Base-by-base conservation (phyloP, 371 early-diverging fungal genomes). In the Mortierella sp. region DNA sequence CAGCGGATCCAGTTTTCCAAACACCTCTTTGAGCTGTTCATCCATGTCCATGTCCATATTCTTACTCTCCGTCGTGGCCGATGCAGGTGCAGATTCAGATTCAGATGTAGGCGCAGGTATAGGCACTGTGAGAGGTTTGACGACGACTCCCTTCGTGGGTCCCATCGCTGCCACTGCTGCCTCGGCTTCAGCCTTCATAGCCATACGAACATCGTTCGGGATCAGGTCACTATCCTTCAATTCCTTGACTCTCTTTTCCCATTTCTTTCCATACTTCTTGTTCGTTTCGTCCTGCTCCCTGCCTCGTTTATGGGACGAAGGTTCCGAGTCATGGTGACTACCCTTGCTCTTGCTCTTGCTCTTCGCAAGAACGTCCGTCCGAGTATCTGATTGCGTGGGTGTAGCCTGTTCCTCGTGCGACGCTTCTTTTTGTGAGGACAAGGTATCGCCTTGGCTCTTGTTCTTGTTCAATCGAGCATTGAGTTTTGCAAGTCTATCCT, bases 381-480 rank as follows among this genome's bases (percentile, higher is more conserved):
- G 34, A 34, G 34, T 34, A 16, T 64, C 49, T 27, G 50, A 43
- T 18, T 41, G 23, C n/a, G 39, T 12, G 13, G 16, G 16, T 18
- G 6, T 18, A 18, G 47, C n/a, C 39, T 48, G 19, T 27, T 49
- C 42, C 5, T 45, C 54, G 30, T 30, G 60, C 10, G 34, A 10
- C n/a, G n/a, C n/a, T 52, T 58, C 24, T n/a, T 52, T 30, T 58
- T 43, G 39, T 38, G 47, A 18, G 38, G 56, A 18, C 10, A 21
- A n/a, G 21, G 38, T n/a, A 58, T 16, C 30, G 64, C n/a, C 43
- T 13, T 53, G 27, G 53, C 47, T 47, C 53, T 67, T 59, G 58
- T 61, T 69, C 54, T 74, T 74, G 51, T 64, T 73, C 10, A 74
- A 38, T 43, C 76, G 69, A 19, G 76, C 69, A 39, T 74, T 74